A percentile compares a stretch with the other conserved stretches of the same genome.
Evolutionary conservation across 2,329 filamentous ascomycete genomes (phyloP).

Genomic region (Penicillium sp.): DNA sequence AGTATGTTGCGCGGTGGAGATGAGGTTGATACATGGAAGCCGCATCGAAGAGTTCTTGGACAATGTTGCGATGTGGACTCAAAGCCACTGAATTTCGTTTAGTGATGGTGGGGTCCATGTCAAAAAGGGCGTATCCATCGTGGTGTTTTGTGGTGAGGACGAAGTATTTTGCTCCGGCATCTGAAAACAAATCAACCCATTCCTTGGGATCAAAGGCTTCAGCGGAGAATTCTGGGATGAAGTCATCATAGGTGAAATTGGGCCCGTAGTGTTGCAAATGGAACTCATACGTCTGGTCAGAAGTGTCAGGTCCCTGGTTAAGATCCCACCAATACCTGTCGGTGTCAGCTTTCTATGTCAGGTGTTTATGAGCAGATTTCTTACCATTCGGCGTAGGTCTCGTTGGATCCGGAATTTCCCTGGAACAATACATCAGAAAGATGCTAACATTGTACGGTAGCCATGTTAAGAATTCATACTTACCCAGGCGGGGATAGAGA

Average conservation of each 20-base stretch:
- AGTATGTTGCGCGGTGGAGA: slow-evolving; percentile 44
- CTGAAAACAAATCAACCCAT: slow-evolving; percentile 53
- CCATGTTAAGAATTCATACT: not conserved
- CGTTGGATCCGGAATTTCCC: slow-evolving; percentile 42
- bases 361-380: not conserved
- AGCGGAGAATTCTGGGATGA: slow-evolving; percentile 52
- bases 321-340: slow-evolving; percentile 46
- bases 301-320: slow-evolving; percentile 27
- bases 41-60: slow-evolving; percentile 26
- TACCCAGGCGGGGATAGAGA: slow-evolving; percentile 49
- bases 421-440: slow-evolving; percentile 18
- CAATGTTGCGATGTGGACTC: slow-evolving; percentile 38
- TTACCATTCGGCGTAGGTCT: slow-evolving; percentile 40
- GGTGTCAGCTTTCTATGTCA: slow-evolving; percentile 19
- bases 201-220: slow-evolving; percentile 48
- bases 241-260: slow-evolving; percentile 54
- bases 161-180: slow-evolving; percentile 50
- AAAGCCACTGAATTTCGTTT: not conserved
- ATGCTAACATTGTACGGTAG: not conserved
- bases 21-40: slow-evolving; percentile 37
- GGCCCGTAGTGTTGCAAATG: slow-evolving; percentile 50
- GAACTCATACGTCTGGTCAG: slow-evolving; percentile 46
- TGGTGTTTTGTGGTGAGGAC: slow-evolving; percentile 44
- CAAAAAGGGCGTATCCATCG: slow-evolving; percentile 46
- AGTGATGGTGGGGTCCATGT: slow-evolving; percentile 29